Conservation (phyloP, 2,329 filamentous ascomycete species). For the Ophiocordyceps camponoti-floridani region DNA sequence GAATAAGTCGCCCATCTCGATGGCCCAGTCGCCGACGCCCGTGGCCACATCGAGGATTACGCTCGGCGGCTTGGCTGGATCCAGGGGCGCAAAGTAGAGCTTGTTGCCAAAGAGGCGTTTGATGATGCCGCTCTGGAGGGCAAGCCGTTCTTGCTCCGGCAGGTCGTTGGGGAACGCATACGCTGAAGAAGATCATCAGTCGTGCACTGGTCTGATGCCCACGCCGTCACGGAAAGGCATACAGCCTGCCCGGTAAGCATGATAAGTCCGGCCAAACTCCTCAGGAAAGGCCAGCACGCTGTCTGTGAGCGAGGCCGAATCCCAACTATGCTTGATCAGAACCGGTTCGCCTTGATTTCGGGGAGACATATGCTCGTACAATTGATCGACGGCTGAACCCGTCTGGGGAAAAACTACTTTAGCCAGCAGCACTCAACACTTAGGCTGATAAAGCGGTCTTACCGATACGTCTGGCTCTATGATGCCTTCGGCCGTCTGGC, state of each 20-base stretch:
- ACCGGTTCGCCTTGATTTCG: background rate
- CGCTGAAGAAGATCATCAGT: conserved; percentile 11
- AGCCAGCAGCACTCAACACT: background rate
- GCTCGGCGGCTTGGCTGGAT: conserved; percentile 14
- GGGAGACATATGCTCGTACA: background rate
- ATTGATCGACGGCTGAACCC: background rate
- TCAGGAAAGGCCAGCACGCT: conserved; percentile 21
- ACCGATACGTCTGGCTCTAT: conserved; percentile 14
- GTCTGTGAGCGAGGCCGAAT: conserved; percentile 17
- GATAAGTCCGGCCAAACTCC: conserved; percentile 27
- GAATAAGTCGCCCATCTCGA: conserved; percentile 46
- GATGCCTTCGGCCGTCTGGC: conserved; percentile 6
- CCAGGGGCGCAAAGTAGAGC: conserved; percentile 24
- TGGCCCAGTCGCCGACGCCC: conserved; percentile 40
- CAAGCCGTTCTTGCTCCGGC: conserved; percentile 21
- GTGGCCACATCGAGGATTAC: conserved; percentile 25
- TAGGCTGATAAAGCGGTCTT: too few relatives aligned
- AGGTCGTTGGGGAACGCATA: conserved; percentile 28
- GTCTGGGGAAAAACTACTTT: background rate
- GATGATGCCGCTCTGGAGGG: conserved; percentile 20
- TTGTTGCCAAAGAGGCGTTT: conserved; percentile 19
- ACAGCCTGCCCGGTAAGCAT: conserved; percentile 28
- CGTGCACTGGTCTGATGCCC: background rate
- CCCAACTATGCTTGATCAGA: background rate
- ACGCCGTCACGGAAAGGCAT: conserved; percentile 6